phyloP scores from a whole-genome alignment of 202 grass and related monocot species.

The Carex arenaria region DNA sequence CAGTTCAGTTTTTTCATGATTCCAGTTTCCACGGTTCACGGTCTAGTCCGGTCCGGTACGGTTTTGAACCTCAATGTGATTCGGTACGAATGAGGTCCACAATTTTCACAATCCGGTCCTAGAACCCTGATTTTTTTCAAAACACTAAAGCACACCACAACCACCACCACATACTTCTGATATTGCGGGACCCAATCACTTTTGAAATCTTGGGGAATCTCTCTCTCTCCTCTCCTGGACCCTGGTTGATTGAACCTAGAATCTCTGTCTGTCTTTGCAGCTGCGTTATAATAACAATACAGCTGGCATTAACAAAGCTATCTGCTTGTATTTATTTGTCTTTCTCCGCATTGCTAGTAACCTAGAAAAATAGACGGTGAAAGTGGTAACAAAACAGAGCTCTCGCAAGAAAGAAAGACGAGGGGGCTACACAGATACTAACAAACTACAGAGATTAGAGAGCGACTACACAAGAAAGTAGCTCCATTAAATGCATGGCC shows the following conservation, averaged over 20 bases:
- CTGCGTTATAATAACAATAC: not conserved
- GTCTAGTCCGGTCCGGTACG: too few relatives aligned
- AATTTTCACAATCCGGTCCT: too few relatives aligned
- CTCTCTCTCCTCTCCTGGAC: too few relatives aligned
- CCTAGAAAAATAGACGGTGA: too few relatives aligned
- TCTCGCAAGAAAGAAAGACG: constrained; percentile 9
- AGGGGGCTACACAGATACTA: not conserved
- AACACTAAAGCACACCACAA: not conserved
- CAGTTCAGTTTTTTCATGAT: too few relatives aligned
- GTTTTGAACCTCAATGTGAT: too few relatives aligned
- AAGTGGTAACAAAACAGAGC: constrained; percentile 2
- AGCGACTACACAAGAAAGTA: not conserved
- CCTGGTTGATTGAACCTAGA: not conserved
- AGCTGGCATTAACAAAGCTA: not conserved
- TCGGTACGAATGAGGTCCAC: too few relatives aligned
- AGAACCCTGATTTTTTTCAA: too few relatives aligned
- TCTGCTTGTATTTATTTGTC: not conserved
- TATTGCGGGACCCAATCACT: not conserved
- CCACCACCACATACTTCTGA: not conserved
- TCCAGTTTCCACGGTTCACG: too few relatives aligned
- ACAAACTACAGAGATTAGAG: constrained; percentile 7
- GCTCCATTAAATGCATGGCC: constrained; percentile 6
- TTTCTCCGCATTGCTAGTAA: not conserved
- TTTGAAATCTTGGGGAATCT: not conserved
- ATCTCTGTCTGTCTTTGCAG: not conserved